phyloP scores from a whole-genome alignment of 192 early-diverging fungal genomes.

The Umbelopsis sp. region DNA sequence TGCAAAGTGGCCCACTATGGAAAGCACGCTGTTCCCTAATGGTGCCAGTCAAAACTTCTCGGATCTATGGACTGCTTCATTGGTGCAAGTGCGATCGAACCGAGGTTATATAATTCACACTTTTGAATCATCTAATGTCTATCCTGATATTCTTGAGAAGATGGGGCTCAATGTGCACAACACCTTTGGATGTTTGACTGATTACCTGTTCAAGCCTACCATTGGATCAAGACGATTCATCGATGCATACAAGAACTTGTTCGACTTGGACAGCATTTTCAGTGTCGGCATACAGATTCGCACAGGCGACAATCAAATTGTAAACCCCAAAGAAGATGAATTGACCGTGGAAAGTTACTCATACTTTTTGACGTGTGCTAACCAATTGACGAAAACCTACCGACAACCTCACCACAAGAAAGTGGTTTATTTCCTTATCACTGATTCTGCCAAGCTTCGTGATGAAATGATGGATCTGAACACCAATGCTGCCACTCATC shows the following conservation, averaged over 20 bases:
- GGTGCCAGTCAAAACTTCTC: conserved; percentile 36
- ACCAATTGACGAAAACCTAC: conserved; percentile 39
- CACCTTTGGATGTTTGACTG: conserved; percentile 45
- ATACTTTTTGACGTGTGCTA: conserved; percentile 45
- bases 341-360: conserved; percentile 37
- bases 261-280: conserved; percentile 42
- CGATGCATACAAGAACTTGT: conserved; percentile 37
- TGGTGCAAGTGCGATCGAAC: conserved; percentile 44
- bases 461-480: conserved; percentile 40
- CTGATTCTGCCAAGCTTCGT: conserved; percentile 44
- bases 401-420: conserved; percentile 36
- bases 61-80: conserved; percentile 32
- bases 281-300: conserved; percentile 48
- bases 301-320: conserved; percentile 45
- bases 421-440: conserved; percentile 45
- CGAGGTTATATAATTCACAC: conserved; percentile 46
- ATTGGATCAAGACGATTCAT: conserved; percentile 38
- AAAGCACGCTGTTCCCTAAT: conserved; percentile 29
- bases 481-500: conserved; percentile 18
- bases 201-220: conserved; percentile 46
- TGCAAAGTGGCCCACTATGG: conserved; percentile 26
- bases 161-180: conserved; percentile 46
- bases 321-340: conserved; percentile 38
- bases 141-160: conserved; percentile 27
- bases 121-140: conserved; percentile 37